Evolutionary conservation across 2,329 filamentous ascomycete species (phyloP), one percentile per base, ranked within the genome.

Genomic region (Zymoseptoria ardabiliae): DNA sequence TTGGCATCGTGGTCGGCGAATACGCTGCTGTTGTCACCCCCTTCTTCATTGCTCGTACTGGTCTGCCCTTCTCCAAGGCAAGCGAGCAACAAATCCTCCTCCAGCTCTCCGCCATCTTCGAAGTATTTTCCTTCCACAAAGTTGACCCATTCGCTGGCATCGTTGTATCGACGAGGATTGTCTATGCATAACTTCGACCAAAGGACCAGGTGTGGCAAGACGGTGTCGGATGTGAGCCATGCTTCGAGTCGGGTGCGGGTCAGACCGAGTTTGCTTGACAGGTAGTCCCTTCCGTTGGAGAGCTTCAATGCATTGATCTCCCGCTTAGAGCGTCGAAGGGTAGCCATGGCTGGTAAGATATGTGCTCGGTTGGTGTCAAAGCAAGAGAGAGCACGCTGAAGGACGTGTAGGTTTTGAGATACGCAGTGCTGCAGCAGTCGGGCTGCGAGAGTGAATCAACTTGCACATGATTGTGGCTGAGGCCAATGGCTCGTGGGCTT

Each of bases 231-330:
- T 17, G 53, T 48, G 10, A 69, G 50, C 66, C 66, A 69, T n/a
- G 20, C 20, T 35, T 68, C 63, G 50, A 69, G 56, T 30, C 61
- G 22, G 13, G 28, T 20, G 5, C 58, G 56, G 3, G 61, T 56
- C 50, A 58, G 59, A 3, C 58, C 57, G 9, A 68, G 45, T 3
- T 53, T n/a, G 17, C 52, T 23, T 8, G 66, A 60, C 1, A 69
- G 58, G 50, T 63, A 68, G 11, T 68, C 65, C 13, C 67, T 61
- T 48, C 67, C 67, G 57, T 69, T 69, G 51, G 63, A 63, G 23
- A 64, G 60, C 55, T 67, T 61, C 20, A 21, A 49, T 6, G 58
- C 52, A 7, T 58, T 41, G 7, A 58, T 58, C 17, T 54, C 28
- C 9, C 67, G 41, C n/a, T 28, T 22, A 1, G 65, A 64, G 11